Evolutionary conservation across 2,329 filamentous ascomycete species (phyloP), one percentile per base, ranked within the genome.

Genomic region (Calcarisporium arbuscula): DNA sequence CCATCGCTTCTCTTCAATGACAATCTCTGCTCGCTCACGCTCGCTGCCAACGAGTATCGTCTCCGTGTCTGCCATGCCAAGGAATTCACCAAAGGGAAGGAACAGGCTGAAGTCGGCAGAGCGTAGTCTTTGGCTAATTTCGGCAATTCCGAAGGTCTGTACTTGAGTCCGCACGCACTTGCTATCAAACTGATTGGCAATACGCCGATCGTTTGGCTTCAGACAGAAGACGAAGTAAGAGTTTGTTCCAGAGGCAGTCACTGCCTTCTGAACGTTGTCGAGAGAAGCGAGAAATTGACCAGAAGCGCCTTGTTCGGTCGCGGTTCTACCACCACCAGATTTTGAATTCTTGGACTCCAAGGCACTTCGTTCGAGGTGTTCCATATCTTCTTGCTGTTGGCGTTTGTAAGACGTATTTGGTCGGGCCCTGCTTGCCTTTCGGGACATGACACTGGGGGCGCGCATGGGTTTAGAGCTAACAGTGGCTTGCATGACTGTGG

Each of bases 141-240:
- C 92, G 2, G 89, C 89, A 51, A 98, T 94, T 20, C 92, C 92
- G 47, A 96, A 86, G 0, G 88, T 94, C 54, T 96, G 90, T 2
- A 98, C 76, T 56, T 98, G 92, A 9, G 85, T 85, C 5, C 92
- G 81, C 16, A 98, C 92, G 56, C 92, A 98, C 61, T 96, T 96
- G 73, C 88, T 95, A 60, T 98, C 92, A 50, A 96, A 98, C 53
- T 98, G 92, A 48, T 98, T 98, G 42, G 92, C 90, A 46, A 98
- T 98, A 32, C 92, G 80, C 34, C 92, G 77, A 56, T 98, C 92
- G 49, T 98, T 98, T 16, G 92, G 90, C 62, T 98, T 98, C 44
- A 98, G 64, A 53, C 92, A 98, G 61, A 98, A 95, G 28, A 98
- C 77, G 49, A 95, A 96, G 61, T 98, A 98, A 1, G 84, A 77